Evolutionary conservation across 2,329 filamentous ascomycete species (phyloP).

Genomic region (Claviceps quebecensis): DNA sequence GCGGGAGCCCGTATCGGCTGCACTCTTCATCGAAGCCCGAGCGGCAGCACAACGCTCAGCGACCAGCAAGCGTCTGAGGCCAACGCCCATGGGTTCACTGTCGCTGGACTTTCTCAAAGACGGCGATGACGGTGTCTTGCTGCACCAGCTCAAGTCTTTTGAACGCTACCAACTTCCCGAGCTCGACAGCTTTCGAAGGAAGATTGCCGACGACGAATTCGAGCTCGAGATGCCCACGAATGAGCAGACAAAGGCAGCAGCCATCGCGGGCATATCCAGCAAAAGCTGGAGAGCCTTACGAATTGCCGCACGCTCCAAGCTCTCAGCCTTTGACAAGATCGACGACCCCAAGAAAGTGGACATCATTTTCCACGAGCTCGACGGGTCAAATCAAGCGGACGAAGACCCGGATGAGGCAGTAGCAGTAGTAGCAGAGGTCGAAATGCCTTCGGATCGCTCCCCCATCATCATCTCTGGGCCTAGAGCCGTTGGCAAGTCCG

Average conservation of each 20-base stretch:
- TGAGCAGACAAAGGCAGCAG: constrained; percentile 39
- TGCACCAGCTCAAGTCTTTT: constrained; percentile 55
- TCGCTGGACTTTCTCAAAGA: constrained; percentile 68
- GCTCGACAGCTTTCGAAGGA: constrained; percentile 54
- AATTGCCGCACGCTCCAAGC: constrained; percentile 58
- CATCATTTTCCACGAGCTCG: constrained; percentile 38
- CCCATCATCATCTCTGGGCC: constrained; percentile 57
- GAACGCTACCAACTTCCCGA: constrained; percentile 55
- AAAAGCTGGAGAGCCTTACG: constrained; percentile 84
- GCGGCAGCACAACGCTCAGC: constrained; percentile 50
- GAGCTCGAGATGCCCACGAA: constrained; percentile 71
- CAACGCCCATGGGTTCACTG: constrained; percentile 56
- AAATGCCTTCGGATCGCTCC: constrained; percentile 33
- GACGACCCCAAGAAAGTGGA: constrained; percentile 65
- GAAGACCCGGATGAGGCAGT: constrained; percentile 17
- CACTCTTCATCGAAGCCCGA: constrained; percentile 57
- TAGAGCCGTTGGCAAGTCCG: constrained; percentile 46
- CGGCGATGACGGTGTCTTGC: constrained; percentile 39
- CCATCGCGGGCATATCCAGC: constrained; percentile 63
- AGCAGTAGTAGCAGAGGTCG: constrained; percentile 16
- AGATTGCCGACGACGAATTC: constrained; percentile 67
- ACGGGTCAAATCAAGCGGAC: constrained; percentile 23
- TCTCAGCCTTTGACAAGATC: constrained; percentile 73
- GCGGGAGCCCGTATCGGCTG: constrained; percentile 52
- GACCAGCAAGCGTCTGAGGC: constrained; percentile 55